phyloP scores from a whole-genome alignment of 768 basidiomycete species.

The Pleurotus pulmonarius region DNA sequence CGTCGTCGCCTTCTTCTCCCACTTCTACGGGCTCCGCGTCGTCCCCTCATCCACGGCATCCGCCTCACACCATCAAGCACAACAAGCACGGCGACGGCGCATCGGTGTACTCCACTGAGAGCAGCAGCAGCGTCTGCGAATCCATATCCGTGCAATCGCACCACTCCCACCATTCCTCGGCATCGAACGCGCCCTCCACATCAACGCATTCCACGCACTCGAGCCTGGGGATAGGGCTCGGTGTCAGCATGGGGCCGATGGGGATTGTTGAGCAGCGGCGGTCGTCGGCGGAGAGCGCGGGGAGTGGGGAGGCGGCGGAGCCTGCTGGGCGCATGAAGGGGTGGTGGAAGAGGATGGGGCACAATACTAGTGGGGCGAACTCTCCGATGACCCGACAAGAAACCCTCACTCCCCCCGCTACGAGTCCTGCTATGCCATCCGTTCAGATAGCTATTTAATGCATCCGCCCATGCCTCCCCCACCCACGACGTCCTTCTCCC shows the following conservation, averaged over 20 bases:
- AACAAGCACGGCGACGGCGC: slow-evolving; percentile 1
- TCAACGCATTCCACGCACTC: slow-evolving; percentile 2
- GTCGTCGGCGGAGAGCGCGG: not conserved
- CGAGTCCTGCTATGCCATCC: slow-evolving; percentile 2
- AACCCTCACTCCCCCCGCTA: not conserved
- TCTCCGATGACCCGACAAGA: not conserved
- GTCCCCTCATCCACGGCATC: not conserved
- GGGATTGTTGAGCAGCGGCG: slow-evolving; percentile 4
- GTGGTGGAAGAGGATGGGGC: slow-evolving; percentile 3
- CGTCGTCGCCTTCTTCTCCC: not conserved
- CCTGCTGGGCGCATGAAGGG: slow-evolving; percentile 4
- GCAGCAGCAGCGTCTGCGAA: slow-evolving; percentile 4
- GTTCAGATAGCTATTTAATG: not conserved
- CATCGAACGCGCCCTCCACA: slow-evolving; percentile 9
- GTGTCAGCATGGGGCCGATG: slow-evolving; percentile 18
- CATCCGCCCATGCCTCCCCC: not conserved
- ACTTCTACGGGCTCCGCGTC: not conserved
- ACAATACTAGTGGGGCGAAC: not conserved
- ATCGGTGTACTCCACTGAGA: slow-evolving; percentile 8
- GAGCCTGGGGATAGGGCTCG: slow-evolving; percentile 22
- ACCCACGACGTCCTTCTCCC: too few species aligned
- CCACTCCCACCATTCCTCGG: slow-evolving; percentile 9
- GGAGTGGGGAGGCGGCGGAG: not conserved
- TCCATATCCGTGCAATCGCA: slow-evolving; percentile 5
- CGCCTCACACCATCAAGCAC: not conserved